Evolutionary conservation across 1,139 yeast genomes (phyloP).

Genomic region (Chernovozyma aurita): DNA sequence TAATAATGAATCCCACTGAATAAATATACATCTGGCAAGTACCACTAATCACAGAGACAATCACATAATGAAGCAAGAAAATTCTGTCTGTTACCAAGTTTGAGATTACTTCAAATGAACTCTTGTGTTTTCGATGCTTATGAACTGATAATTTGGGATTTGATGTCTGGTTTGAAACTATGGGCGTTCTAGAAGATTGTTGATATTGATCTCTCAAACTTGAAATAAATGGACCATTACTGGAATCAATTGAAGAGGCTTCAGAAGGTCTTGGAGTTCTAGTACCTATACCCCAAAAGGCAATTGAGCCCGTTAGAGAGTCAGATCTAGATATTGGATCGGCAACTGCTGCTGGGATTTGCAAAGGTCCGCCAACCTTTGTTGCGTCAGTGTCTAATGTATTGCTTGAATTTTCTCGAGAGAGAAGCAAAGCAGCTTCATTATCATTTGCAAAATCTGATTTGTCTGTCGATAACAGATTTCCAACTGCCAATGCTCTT

Average conservation of each 20-base stretch:
- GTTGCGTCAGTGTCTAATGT: conserved; percentile 2
- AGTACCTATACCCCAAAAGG: conserved; percentile 36
- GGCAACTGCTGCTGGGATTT: neutral
- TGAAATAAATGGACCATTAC: neutral
- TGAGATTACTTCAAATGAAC: conserved; percentile 3
- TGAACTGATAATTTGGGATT: neutral
- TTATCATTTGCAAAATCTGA: conserved; percentile 1
- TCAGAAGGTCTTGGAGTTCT: conserved; percentile 24
- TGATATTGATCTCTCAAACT: conserved; percentile 1
- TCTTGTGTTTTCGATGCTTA: conserved; percentile 1
- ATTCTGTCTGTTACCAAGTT: conserved; percentile 20
- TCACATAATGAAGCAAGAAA: conserved; percentile 32
- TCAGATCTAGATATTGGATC: conserved; percentile 5
- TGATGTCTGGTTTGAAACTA: neutral
- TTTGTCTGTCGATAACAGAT: neutral
- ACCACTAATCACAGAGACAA: conserved; percentile 34
- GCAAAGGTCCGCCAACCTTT: neutral
- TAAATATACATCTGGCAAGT: conserved; percentile 42
- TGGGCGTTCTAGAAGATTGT: conserved; percentile 2
- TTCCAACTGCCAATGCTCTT: neutral
- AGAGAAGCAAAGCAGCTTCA: conserved; percentile 3
- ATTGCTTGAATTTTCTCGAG: conserved; percentile 7
- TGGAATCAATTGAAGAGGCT: conserved; percentile 5
- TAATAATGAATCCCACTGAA: conserved; percentile 41
- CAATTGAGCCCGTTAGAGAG: conserved; percentile 30